Percentiles rank a stretch among this genome's conserved stretches.
phyloP scores from a whole-genome alignment of 371 early-diverging fungal species.

The Sporodiniella umbellata region DNA sequence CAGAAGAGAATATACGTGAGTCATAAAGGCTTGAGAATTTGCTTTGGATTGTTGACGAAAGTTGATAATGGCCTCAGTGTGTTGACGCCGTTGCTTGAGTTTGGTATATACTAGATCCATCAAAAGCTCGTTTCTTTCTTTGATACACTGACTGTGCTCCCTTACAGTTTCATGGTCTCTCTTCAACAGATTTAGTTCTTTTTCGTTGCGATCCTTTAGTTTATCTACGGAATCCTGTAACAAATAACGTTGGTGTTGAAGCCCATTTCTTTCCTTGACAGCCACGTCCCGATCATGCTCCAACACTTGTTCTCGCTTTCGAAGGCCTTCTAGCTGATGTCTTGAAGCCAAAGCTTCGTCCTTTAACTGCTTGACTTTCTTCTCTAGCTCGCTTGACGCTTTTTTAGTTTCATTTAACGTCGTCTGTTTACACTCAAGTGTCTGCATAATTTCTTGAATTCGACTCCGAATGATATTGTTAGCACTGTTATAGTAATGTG shows the following conservation, averaged over 20 bases:
- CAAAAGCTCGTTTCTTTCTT: slow-evolving; percentile 13
- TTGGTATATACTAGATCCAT: slow-evolving; percentile 12
- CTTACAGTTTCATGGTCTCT: slow-evolving; percentile 18
- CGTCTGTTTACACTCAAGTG: slow-evolving; percentile 40
- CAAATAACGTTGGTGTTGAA: slow-evolving; percentile 26
- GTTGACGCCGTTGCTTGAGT: slow-evolving; percentile 12
- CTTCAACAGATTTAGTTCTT: slow-evolving; percentile 26
- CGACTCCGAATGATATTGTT: slow-evolving; percentile 26
- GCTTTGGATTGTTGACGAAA: slow-evolving; percentile 10
- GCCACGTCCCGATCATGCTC: slow-evolving; percentile 36
- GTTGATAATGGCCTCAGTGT: slow-evolving; percentile 5
- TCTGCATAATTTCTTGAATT: slow-evolving; percentile 38
- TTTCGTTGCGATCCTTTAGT: slow-evolving; percentile 24
- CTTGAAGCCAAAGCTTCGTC: slow-evolving; percentile 46
- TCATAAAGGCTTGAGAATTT: slow-evolving; percentile 15
- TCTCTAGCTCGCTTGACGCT: slow-evolving; percentile 31
- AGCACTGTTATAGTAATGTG: slow-evolving; percentile 24
- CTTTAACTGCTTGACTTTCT: slow-evolving; percentile 38
- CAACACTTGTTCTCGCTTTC: slow-evolving; percentile 36
- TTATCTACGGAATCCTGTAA: slow-evolving; percentile 22
- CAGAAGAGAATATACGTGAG: slow-evolving; percentile 20
- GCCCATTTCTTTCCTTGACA: slow-evolving; percentile 32
- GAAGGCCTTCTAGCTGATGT: slow-evolving; percentile 35
- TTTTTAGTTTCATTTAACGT: slow-evolving; percentile 37
- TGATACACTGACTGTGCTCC: slow-evolving; percentile 20